Percentiles rank a stretch among this genome's conserved stretches.
These are phyloP conservation scores for Pyrus betulifolia DNA, from an alignment of 306 rosid genomes.

Conservation along the genomic window DNA sequence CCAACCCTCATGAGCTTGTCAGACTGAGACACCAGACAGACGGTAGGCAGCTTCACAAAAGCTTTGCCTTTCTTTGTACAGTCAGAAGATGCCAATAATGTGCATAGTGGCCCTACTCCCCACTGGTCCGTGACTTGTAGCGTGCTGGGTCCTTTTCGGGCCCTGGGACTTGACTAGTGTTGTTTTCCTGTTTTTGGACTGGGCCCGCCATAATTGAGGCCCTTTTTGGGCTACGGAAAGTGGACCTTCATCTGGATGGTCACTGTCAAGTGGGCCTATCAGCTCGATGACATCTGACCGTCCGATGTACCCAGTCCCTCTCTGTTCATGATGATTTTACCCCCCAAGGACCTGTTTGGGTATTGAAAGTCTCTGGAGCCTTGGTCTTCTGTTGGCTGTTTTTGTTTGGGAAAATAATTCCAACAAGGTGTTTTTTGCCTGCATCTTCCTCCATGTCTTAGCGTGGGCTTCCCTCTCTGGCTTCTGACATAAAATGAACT, in stretches of 20 bases:
- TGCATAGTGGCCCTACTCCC: constrained; percentile 11
- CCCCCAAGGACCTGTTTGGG: background rate
- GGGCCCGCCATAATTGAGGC: constrained; percentile 30
- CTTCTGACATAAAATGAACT: background rate
- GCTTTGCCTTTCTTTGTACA: constrained; percentile 23
- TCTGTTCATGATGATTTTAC: background rate
- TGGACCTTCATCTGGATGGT: constrained; percentile 6
- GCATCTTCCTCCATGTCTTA: background rate
- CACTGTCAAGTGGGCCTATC: constrained; percentile 11
- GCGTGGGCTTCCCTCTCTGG: background rate
- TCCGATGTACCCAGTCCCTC: constrained; percentile 5
- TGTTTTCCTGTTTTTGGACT: constrained; percentile 10
- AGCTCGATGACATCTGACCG: background rate
- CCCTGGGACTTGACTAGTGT: constrained; percentile 13
- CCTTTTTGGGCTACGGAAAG: constrained; percentile 14
- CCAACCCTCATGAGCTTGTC: constrained; percentile 13
- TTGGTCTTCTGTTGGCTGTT: background rate
- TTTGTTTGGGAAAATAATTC: background rate
- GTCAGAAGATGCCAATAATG: constrained; percentile 12
- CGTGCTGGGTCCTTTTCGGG: constrained; percentile 42
- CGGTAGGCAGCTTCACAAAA: constrained; percentile 36
- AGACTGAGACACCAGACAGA: constrained; percentile 22
- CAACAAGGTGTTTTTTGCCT: background rate
- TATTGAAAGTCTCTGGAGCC: background rate
- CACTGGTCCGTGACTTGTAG: constrained; percentile 15